Conservation (phyloP, 1,284 basidiomycete species). For the Rhodotorula sp. region DNA sequence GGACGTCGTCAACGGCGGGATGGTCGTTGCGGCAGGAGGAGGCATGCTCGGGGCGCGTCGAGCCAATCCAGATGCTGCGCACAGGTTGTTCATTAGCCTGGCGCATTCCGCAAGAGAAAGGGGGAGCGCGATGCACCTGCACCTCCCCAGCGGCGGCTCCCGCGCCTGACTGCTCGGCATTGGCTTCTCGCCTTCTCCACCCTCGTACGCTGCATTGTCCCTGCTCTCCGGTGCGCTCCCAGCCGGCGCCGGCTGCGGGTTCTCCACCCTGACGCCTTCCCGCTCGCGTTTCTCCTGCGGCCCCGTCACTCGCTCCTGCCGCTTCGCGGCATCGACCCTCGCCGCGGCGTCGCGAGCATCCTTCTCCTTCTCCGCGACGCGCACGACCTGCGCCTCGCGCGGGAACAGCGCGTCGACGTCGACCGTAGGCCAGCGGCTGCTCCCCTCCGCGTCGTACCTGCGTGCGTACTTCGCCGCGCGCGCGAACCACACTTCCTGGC, state of each 20-base stretch:
- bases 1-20: slow-evolving; percentile 52
- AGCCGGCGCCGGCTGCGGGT: slow-evolving; percentile 29
- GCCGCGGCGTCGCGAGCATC: slow-evolving; percentile 4
- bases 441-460: not conserved
- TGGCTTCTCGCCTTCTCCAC: slow-evolving; percentile 15
- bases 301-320: slow-evolving; percentile 25
- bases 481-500: slow-evolving; percentile 55
- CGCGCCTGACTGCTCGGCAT: slow-evolving; percentile 24
- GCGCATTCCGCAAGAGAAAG: too few relatives aligned
- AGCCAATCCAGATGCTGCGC: slow-evolving; percentile 56
- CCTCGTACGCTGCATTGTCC: slow-evolving; percentile 30
- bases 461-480: slow-evolving; percentile 54
- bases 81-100: slow-evolving; percentile 6
- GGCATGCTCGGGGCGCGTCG: slow-evolving; percentile 43
- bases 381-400: slow-evolving; percentile 14
- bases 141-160: slow-evolving; percentile 33
- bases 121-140: slow-evolving; percentile 16
- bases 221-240: slow-evolving; percentile 30
- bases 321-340: slow-evolving; percentile 47
- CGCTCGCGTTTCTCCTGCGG: not conserved
- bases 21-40: slow-evolving; percentile 51
- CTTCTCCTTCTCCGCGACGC: slow-evolving; percentile 6
- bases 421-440: slow-evolving; percentile 52
- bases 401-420: slow-evolving; percentile 50
- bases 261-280: slow-evolving; percentile 15